Evolutionary conservation across 495 filamentous ascomycete genomes (phyloP).

Genomic region (Penicillium cinerascens): DNA sequence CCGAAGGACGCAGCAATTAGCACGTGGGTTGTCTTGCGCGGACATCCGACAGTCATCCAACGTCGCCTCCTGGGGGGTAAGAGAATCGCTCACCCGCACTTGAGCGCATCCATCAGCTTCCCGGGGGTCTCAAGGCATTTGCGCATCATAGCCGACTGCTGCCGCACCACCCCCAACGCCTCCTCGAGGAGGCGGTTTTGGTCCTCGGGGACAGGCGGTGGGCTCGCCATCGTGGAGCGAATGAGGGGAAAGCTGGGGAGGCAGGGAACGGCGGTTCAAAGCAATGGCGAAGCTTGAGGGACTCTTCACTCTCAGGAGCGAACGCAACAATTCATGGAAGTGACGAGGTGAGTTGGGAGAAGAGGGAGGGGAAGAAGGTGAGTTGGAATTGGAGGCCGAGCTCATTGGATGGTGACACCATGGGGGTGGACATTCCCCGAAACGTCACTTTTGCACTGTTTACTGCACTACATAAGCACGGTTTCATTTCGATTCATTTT

Average conservation of each 20-base stretch:
- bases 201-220: conserved; percentile 75
- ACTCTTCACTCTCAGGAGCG: background rate
- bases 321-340: conserved; percentile 13
- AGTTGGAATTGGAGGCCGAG: conserved; percentile 16
- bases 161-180: conserved; percentile 91
- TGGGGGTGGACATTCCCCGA: conserved; percentile 14
- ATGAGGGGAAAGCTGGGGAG: conserved; percentile 20
- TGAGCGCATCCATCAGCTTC: conserved; percentile 99
- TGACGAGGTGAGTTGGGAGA: background rate
- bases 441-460: conserved; percentile 13
- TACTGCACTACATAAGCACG: background rate
- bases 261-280: background rate
- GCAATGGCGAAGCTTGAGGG: background rate
- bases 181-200: conserved; percentile 93
- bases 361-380: conserved; percentile 2
- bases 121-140: conserved; percentile 95
- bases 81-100: conserved; percentile 78
- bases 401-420: conserved; percentile 13
- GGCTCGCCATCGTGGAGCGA: conserved; percentile 48
- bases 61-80: conserved; percentile 33
- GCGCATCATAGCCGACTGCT: conserved; percentile 94
- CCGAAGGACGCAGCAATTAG: conserved; percentile 13
- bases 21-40: conserved; percentile 10
- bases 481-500: no score
- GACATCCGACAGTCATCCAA: conserved; percentile 1